These are phyloP conservation scores for Fusarium caatingaense DNA, from an alignment of 2,329 filamentous ascomycete genomes.

Conservation along the genomic window DNA sequence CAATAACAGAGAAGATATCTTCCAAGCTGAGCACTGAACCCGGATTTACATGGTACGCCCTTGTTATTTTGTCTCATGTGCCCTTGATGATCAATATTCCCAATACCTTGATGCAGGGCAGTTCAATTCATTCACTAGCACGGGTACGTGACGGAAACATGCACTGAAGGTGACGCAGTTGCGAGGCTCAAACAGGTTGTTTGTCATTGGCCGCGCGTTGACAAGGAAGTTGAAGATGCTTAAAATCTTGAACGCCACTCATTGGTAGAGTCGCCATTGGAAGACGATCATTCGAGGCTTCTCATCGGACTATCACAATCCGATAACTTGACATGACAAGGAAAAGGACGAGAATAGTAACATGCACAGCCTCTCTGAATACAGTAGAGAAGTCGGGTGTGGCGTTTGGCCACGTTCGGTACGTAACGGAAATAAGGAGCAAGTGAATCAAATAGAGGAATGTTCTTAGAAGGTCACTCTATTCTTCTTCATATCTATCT, in stretches of 20 bases:
- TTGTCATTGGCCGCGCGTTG: constrained; percentile 37
- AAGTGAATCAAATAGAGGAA: constrained; percentile 3
- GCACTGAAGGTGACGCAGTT: constrained; percentile 26
- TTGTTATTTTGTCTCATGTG: neutral
- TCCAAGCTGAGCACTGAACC: neutral
- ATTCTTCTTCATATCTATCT: neutral
- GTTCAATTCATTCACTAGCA: neutral
- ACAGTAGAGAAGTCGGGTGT: constrained; percentile 28
- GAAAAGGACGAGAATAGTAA: constrained; percentile 29
- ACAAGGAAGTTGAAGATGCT: neutral
- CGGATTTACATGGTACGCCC: neutral
- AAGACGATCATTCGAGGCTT: constrained; percentile 16
- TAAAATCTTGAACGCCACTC: neutral
- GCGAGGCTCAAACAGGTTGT: constrained; percentile 25
- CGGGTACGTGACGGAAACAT: neutral
- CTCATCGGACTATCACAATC: constrained; percentile 18
- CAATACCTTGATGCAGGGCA: neutral
- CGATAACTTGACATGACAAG: constrained; percentile 4
- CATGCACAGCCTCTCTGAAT: constrained; percentile 38
- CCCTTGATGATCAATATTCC: neutral
- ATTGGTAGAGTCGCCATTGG: constrained; percentile 26
- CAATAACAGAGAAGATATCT: neutral
- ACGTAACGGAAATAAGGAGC: constrained; percentile 4
- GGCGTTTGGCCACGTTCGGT: constrained; percentile 32
- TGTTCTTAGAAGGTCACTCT: neutral